phyloP scores from a whole-genome alignment of 768 basidiomycete genomes.

The Termitomyces sp. region DNA sequence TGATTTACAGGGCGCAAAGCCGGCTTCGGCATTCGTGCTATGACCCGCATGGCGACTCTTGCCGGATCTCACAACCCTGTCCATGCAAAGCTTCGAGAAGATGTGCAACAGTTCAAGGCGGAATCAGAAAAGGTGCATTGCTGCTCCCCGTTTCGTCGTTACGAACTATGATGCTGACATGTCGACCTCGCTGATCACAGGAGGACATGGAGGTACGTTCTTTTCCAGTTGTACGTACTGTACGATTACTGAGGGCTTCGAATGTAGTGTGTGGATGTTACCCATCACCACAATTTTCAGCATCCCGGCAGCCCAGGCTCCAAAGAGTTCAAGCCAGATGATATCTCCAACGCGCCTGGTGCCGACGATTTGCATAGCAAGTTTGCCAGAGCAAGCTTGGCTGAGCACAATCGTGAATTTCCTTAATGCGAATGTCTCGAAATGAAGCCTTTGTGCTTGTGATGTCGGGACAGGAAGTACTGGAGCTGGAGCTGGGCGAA shows the following conservation, averaged over 20 bases:
- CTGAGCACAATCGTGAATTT: constrained; percentile 13
- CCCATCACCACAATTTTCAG: constrained; percentile 40
- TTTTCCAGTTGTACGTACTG: background rate
- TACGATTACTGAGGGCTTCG: constrained; percentile 7
- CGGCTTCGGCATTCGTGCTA: constrained; percentile 79
- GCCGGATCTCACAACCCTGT: constrained; percentile 33
- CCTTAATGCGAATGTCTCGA: background rate
- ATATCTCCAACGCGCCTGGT: constrained; percentile 13
- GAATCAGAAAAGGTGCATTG: constrained; percentile 59
- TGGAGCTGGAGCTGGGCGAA: background rate
- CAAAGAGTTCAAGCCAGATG: constrained; percentile 17
- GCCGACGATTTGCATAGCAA: constrained; percentile 20
- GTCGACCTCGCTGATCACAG: constrained; percentile 13
- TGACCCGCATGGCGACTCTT: constrained; percentile 71
- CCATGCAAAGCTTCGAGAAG: constrained; percentile 47
- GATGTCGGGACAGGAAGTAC: background rate
- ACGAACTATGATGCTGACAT: background rate
- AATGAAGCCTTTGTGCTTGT: background rate
- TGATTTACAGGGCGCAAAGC: constrained; percentile 73
- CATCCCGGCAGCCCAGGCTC: constrained; percentile 9
- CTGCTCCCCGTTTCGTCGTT: background rate
- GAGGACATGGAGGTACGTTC: constrained; percentile 27
- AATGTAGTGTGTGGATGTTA: constrained; percentile 33
- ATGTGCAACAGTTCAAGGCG: constrained; percentile 67
- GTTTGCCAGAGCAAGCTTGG: constrained; percentile 25